phyloP scores from a whole-genome alignment of 106 monocot species.

The Ottelia alismoides region DNA sequence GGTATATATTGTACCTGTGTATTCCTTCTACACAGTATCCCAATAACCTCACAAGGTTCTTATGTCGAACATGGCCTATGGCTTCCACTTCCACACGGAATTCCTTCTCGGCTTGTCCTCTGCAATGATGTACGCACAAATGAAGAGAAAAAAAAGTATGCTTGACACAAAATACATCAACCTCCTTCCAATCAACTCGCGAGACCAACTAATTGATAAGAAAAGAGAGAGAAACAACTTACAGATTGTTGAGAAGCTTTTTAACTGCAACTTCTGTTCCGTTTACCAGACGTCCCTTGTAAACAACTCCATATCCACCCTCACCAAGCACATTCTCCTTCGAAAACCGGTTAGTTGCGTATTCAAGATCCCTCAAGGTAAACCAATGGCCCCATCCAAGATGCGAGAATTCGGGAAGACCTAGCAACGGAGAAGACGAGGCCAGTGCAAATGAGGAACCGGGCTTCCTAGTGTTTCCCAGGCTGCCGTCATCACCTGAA shows the following conservation, averaged over 20 bases:
- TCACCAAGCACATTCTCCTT: constrained; percentile 14
- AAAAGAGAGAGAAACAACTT: constrained; percentile 8
- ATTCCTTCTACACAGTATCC: no score
- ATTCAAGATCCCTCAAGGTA: constrained; percentile 14
- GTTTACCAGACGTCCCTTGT: constrained; percentile 36
- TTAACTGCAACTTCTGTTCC: constrained; percentile 60
- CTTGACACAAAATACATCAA: no score
- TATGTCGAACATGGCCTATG: no score
- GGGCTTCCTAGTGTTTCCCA: constrained; percentile 20
- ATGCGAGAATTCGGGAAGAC: constrained; percentile 59
- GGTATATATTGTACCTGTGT: no score
- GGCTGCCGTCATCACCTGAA: constrained; percentile 50
- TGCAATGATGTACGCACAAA: no score
- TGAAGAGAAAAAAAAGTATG: no score
- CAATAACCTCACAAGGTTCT: no score
- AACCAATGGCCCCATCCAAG: constrained; percentile 86
- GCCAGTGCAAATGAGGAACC: constrained; percentile 23
- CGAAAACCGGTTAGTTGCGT: constrained; percentile 11
- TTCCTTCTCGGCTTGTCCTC: no score
- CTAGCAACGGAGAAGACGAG: constrained; percentile 53
- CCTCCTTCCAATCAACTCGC: no score
- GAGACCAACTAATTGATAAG: no score
- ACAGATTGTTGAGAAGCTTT: constrained; percentile 69
- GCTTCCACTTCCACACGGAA: no score
- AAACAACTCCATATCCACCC: constrained; percentile 16